phyloP scores from a whole-genome alignment of 2,329 filamentous ascomycete species.

The Biscogniauxia sp. region DNA sequence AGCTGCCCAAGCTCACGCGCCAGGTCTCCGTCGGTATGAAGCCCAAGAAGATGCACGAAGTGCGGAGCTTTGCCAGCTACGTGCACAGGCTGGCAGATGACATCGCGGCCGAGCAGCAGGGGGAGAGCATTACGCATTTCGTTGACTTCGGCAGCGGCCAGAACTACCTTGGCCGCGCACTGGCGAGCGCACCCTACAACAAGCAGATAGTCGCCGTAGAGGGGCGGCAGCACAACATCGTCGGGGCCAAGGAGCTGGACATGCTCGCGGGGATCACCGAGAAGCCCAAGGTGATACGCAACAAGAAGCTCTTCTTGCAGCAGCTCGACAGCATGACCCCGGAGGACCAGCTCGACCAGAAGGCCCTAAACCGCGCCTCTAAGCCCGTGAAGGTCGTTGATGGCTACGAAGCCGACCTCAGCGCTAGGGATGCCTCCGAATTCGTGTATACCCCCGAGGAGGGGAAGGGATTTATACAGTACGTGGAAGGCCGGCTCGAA shows the following conservation, averaged over 20 bases:
- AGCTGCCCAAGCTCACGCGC: slow-evolving; percentile 60
- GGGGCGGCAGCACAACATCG: slow-evolving; percentile 80
- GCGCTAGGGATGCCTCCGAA: slow-evolving; percentile 48
- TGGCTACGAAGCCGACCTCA: slow-evolving; percentile 44
- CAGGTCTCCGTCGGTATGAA: slow-evolving; percentile 89
- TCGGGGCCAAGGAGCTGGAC: slow-evolving; percentile 80
- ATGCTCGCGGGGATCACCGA: slow-evolving; percentile 74
- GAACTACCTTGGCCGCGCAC: slow-evolving; percentile 86
- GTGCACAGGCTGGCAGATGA: slow-evolving; percentile 60
- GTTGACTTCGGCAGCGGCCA: slow-evolving; percentile 96
- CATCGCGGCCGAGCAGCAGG: slow-evolving; percentile 56
- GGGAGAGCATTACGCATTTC: slow-evolving; percentile 70
- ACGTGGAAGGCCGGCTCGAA: slow-evolving; percentile 71
- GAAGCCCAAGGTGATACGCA: slow-evolving; percentile 70
- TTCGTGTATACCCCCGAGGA: slow-evolving; percentile 55
- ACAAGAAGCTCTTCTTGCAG: slow-evolving; percentile 74
- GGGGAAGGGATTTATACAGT: slow-evolving; percentile 70
- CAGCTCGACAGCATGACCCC: slow-evolving; percentile 43
- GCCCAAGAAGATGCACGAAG: slow-evolving; percentile 92
- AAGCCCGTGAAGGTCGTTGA: slow-evolving; percentile 32
- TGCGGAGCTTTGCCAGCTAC: slow-evolving; percentile 84
- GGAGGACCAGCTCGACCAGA: slow-evolving; percentile 41
- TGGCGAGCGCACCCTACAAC: slow-evolving; percentile 84
- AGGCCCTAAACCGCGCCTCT: slow-evolving; percentile 35
- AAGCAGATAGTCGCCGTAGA: slow-evolving; percentile 88